phyloP scores from a whole-genome alignment of 169 alveolate species.

The Cryptosporidium muris region DNA sequence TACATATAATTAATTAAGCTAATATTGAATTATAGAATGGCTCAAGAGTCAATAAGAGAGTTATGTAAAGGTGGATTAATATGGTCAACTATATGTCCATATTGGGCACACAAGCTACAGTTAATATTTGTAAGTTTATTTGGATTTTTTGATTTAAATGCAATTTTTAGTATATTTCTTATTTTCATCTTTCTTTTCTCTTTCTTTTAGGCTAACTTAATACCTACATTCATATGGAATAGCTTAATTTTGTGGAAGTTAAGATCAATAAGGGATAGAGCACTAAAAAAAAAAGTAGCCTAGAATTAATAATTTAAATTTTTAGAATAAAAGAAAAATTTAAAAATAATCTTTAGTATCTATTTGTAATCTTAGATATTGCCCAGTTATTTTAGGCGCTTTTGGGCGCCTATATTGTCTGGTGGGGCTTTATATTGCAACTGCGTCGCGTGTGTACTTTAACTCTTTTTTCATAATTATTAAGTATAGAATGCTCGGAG shows the following conservation, averaged over 20 bases:
- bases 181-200: too few species aligned
- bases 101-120: slow-evolving; percentile 72
- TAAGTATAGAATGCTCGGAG: slow-evolving; percentile 51
- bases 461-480: neutral
- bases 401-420: slow-evolving; percentile 18
- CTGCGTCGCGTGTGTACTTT: slow-evolving; percentile 30
- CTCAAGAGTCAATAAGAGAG: slow-evolving; percentile 24
- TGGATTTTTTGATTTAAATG: neutral
- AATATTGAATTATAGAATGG: slow-evolving; percentile 10
- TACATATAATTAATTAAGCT: neutral
- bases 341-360: too few species aligned
- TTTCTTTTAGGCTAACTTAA: slow-evolving; percentile 43
- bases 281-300: slow-evolving; percentile 30
- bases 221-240: slow-evolving; percentile 53
- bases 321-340: neutral
- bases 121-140: slow-evolving; percentile 39
- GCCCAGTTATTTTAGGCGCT: slow-evolving; percentile 8
- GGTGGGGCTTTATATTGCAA: slow-evolving; percentile 57
- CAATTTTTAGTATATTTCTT: neutral
- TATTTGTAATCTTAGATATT: too few species aligned
- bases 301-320: neutral
- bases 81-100: slow-evolving; percentile 54
- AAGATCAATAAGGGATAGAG: slow-evolving; percentile 43
- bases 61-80: slow-evolving; percentile 5
- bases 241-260: slow-evolving; percentile 27